Conservation (phyloP, 768 basidiomycete species). For the Hydnomerulius pinastri region DNA sequence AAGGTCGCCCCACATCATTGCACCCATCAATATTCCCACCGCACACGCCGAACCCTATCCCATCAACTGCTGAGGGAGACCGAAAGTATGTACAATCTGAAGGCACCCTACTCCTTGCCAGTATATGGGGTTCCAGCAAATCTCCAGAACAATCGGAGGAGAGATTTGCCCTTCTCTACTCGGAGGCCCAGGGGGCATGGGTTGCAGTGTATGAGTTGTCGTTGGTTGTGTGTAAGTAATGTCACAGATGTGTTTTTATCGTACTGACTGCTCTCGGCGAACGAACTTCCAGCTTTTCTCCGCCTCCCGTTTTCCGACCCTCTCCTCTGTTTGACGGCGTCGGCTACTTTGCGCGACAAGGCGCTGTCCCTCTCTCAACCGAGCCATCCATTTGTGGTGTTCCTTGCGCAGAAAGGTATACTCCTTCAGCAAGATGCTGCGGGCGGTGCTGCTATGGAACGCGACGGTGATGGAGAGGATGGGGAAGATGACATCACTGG, state of each 20-base stretch:
- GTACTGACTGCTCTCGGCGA: background rate
- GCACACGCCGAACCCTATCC: constrained; percentile 82
- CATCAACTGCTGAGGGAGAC: constrained; percentile 71
- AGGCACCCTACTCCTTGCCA: constrained; percentile 70
- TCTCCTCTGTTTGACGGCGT: constrained; percentile 80
- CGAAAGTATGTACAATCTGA: constrained; percentile 76
- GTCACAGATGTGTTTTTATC: background rate
- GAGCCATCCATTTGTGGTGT: constrained; percentile 34
- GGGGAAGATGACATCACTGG: constrained; percentile 45
- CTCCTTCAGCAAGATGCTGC: constrained; percentile 14
- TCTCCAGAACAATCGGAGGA: constrained; percentile 47
- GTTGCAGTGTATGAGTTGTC: constrained; percentile 77
- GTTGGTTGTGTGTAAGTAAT: constrained; percentile 73
- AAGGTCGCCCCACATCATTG: constrained; percentile 34
- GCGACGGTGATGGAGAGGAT: constrained; percentile 26
- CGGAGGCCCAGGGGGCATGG: constrained; percentile 62
- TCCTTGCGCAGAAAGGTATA: constrained; percentile 18
- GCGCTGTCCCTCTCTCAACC: constrained; percentile 51
- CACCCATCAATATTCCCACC: constrained; percentile 80
- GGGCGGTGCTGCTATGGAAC: background rate
- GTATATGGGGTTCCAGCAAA: constrained; percentile 71
- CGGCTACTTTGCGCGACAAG: constrained; percentile 85
- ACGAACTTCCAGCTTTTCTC: constrained; percentile 60
- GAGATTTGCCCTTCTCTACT: constrained; percentile 68
- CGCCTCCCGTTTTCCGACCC: constrained; percentile 71